Evolutionary conservation across 768 basidiomycete species (phyloP).

Genomic region (Neoboletus magnificus): DNA sequence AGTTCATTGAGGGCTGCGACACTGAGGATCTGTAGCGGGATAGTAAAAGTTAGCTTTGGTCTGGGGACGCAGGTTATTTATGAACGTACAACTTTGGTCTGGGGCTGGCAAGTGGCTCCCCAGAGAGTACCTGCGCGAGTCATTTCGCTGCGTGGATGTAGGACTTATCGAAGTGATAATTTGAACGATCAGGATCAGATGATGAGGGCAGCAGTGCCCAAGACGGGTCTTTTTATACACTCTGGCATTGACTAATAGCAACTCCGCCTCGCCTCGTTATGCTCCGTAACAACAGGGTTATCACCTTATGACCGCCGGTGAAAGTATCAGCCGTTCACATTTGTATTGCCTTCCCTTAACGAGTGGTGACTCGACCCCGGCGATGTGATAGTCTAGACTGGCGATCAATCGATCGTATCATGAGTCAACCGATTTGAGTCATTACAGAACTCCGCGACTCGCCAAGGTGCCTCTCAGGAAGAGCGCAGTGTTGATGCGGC

Average conservation of each 20-base stretch:
- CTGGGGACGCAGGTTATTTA: background rate
- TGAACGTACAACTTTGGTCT: slow-evolving; percentile 24
- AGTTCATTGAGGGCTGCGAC: slow-evolving; percentile 19
- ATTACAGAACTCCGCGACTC: too few species aligned
- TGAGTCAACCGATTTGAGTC: too few species aligned
- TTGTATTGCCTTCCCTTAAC: too few species aligned
- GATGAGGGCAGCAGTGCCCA: background rate
- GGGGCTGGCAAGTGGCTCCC: slow-evolving; percentile 17
- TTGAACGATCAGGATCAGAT: background rate
- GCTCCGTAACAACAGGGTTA: too few species aligned
- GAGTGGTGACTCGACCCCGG: too few species aligned
- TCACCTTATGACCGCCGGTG: too few species aligned
- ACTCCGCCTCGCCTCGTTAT: too few species aligned
- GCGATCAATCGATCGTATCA: too few species aligned
- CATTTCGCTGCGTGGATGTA: slow-evolving; percentile 7
- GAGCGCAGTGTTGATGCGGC: too few species aligned
- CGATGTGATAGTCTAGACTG: too few species aligned
- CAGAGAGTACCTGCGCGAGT: slow-evolving; percentile 18
- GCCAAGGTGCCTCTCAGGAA: too few species aligned
- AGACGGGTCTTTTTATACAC: background rate
- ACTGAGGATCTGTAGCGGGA: slow-evolving; percentile 11
- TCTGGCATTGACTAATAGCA: background rate
- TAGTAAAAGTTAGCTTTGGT: background rate
- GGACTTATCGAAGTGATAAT: background rate
- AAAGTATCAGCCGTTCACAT: too few species aligned